A percentile compares a stretch with the other conserved stretches of the same genome.
phyloP scores from a whole-genome alignment of 2,329 filamentous ascomycete species.

The Alternaria gansuensis region DNA sequence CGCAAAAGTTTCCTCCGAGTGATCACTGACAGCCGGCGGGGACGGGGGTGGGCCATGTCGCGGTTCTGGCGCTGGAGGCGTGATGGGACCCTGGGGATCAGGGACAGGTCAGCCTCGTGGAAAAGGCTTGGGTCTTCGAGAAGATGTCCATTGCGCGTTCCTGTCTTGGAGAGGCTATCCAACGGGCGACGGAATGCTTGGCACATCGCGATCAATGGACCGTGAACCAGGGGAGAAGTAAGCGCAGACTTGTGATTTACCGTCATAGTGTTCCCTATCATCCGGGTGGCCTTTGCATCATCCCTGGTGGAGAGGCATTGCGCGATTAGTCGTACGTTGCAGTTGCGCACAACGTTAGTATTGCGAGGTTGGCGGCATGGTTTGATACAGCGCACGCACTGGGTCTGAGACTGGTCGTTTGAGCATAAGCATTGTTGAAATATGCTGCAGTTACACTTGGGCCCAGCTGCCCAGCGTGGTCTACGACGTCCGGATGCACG shows the following conservation, averaged over 20 bases:
- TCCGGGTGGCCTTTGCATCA: constrained; percentile 9
- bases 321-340: constrained; percentile 19
- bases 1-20: constrained; percentile 23
- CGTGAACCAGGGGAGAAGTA: constrained; percentile 7
- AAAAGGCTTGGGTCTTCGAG: constrained; percentile 13
- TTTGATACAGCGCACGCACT: constrained; percentile 18
- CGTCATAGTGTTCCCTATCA: constrained; percentile 8
- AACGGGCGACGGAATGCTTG: constrained; percentile 8
- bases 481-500: constrained; percentile 9
- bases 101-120: constrained; percentile 17
- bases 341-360: constrained; percentile 9
- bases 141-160: constrained; percentile 12
- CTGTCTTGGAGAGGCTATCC: constrained; percentile 4
- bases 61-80: constrained; percentile 14
- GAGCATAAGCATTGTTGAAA: constrained; percentile 19
- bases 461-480: constrained; percentile 9
- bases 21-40: constrained; percentile 19
- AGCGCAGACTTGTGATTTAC: not conserved
- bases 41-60: constrained; percentile 12
- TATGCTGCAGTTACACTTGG: constrained; percentile 13
- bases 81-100: constrained; percentile 16
- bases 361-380: constrained; percentile 12
- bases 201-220: constrained; percentile 6
- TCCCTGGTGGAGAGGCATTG: constrained; percentile 5
- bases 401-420: constrained; percentile 14